phyloP scores from a whole-genome alignment of 164 flowering plant genomes.

The Magnolia kwangsiensis region DNA sequence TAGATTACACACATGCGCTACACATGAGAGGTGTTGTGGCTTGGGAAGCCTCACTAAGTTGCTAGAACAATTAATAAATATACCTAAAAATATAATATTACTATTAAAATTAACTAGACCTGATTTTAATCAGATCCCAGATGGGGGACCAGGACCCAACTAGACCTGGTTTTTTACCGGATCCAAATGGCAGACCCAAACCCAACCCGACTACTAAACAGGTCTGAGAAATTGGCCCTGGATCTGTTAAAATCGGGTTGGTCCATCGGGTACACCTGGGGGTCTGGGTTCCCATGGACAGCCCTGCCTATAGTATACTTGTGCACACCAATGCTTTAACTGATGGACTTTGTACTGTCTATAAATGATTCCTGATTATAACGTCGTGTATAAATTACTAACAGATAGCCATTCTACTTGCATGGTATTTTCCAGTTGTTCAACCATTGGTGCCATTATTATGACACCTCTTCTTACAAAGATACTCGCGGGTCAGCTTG shows the following conservation, averaged over 20 bases:
- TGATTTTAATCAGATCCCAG: no score
- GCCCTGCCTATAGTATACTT: neutral
- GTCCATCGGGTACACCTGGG: no score
- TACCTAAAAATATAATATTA: no score
- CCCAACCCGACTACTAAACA: no score
- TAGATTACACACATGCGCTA: no score
- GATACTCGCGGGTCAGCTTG: conserved; percentile 97
- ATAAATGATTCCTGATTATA: neutral
- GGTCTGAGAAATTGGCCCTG: neutral
- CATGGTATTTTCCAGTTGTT: conserved; percentile 53
- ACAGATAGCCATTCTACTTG: neutral
- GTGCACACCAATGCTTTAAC: neutral
- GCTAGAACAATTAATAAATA: no score
- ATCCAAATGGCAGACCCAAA: no score
- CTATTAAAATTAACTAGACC: no score
- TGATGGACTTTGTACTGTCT: neutral
- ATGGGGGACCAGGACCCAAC: no score
- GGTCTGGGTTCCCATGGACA: neutral
- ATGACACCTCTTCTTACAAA: conserved; percentile 98
- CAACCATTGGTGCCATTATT: conserved; percentile 92
- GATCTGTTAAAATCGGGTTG: neutral
- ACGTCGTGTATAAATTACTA: neutral
- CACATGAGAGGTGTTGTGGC: no score
- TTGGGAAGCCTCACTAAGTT: no score
- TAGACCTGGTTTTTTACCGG: no score